Evolutionary conservation across 106 monocot species (phyloP), one percentile per base, ranked within the genome.

Genomic region (Narthecium ossifragum): DNA sequence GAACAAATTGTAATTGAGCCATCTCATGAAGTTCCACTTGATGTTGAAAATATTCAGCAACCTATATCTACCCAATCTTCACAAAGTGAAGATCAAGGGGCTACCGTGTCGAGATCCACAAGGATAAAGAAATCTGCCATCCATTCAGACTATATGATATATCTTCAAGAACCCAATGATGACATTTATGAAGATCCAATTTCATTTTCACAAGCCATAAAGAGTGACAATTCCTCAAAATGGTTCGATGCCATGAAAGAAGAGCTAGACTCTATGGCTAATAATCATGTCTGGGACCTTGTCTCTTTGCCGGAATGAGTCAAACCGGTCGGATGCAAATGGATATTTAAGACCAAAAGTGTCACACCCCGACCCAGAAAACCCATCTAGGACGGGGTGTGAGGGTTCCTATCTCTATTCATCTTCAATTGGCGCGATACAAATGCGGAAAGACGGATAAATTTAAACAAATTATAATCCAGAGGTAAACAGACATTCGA

Each of bases 301-400:
- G 51, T 51, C 26, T 3, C 7, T 3, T 17, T 46, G 15, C 15
- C 45, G 3, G 15, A 46, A 46, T 3, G 48, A 18, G 13, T 5
- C 20, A n/a, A 48, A 18, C 13, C n/a, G 22, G 17, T 48, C 8
- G 48, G 48, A 2, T 5, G 48, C 20, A 48, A 22, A 29, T 53
- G 41, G 41, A 17, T n/a, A n/a, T n/a, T 53, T 28, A 53, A 26
- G 28, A 23, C 53, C 12, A 53, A 53, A n/a, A n/a, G n/a, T n/a
- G n/a, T n/a, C n/a, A n/a, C n/a, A n/a, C n/a, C n/a, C n/a, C n/a
- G n/a, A n/a, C n/a, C n/a, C n/a, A n/a, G n/a, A n/a, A n/a, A n/a
- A n/a, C n/a, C n/a, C n/a, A n/a, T n/a, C n/a, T n/a, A n/a, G n/a
- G n/a, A n/a, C n/a, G n/a, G n/a, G n/a, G n/a, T n/a, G n/a, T n/a